These are phyloP conservation scores for Paraphaeosphaeria sporulosa DNA, from an alignment of 2,329 filamentous ascomycete genomes.

Conservation along the genomic window DNA sequence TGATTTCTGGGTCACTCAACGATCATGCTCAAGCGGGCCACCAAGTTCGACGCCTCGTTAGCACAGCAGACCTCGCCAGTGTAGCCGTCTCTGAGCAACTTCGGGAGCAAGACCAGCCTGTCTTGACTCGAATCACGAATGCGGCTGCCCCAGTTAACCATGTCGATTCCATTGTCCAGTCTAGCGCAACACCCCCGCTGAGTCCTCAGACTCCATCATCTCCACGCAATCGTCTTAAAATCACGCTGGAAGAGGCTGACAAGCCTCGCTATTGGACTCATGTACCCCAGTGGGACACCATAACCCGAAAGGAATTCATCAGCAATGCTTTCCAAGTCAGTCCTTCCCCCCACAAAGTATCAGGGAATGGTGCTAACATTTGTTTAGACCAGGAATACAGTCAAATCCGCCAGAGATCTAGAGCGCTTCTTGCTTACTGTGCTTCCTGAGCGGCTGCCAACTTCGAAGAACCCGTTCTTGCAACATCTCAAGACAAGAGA, in stretches of 20 bases:
- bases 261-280: not conserved
- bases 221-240: not conserved
- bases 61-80: not conserved
- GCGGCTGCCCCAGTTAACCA: not conserved
- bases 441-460: slow-evolving; percentile 60
- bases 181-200: not conserved
- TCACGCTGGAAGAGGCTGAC: not conserved
- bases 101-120: not conserved
- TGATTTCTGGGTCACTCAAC: not conserved
- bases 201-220: not conserved
- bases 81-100: too few species aligned
- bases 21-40: not conserved
- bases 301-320: slow-evolving; percentile 55
- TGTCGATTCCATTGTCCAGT: not conserved
- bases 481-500: slow-evolving; percentile 56
- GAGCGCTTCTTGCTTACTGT: slow-evolving; percentile 58
- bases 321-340: slow-evolving; percentile 64
- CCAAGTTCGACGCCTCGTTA: not conserved
- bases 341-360: slow-evolving; percentile 17
- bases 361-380: not conserved
- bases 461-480: slow-evolving; percentile 35
- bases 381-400: not conserved
- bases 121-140: not conserved
- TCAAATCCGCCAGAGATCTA: slow-evolving; percentile 60
- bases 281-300: not conserved